Conservation (phyloP, 2,329 filamentous ascomycete species). For the Botryotinia calthae region DNA sequence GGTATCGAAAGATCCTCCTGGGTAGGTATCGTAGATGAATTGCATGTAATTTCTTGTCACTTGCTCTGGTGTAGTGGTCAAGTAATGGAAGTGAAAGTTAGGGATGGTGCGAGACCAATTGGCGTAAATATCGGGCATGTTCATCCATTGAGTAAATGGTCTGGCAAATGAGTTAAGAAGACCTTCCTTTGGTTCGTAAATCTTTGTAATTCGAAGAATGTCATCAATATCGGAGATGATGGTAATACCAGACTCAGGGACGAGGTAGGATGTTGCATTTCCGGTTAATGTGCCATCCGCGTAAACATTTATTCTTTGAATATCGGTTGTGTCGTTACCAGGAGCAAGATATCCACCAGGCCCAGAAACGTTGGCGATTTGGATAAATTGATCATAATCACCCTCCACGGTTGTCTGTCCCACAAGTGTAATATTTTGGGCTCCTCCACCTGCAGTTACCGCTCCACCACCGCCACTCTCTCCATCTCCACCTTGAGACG, state of each 20-base stretch:
- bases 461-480: slow-evolving; percentile 49
- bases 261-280: slow-evolving; percentile 74
- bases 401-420: slow-evolving; percentile 65
- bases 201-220: slow-evolving; percentile 76
- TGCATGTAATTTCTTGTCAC: slow-evolving; percentile 76
- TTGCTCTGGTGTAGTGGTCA: slow-evolving; percentile 78
- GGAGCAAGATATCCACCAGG: slow-evolving; percentile 51
- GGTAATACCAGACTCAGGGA: slow-evolving; percentile 67
- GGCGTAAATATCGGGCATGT: slow-evolving; percentile 77
- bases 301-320: slow-evolving; percentile 69
- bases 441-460: slow-evolving; percentile 55
- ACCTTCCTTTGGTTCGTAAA: slow-evolving; percentile 72
- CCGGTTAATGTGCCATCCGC: slow-evolving; percentile 62
- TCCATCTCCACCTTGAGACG: slow-evolving; percentile 50
- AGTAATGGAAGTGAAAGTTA: slow-evolving; percentile 75
- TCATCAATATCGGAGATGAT: slow-evolving; percentile 78
- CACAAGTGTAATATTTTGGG: slow-evolving; percentile 61
- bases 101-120: slow-evolving; percentile 68
- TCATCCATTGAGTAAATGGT: slow-evolving; percentile 68
- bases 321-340: slow-evolving; percentile 61
- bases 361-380: slow-evolving; percentile 57
- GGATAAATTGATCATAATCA: slow-evolving; percentile 71
- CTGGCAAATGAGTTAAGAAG: slow-evolving; percentile 74
- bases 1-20: slow-evolving; percentile 67
- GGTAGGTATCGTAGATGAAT: slow-evolving; percentile 76